phyloP scores from a whole-genome alignment of 768 basidiomycete genomes.

The Boletus bicolor region DNA sequence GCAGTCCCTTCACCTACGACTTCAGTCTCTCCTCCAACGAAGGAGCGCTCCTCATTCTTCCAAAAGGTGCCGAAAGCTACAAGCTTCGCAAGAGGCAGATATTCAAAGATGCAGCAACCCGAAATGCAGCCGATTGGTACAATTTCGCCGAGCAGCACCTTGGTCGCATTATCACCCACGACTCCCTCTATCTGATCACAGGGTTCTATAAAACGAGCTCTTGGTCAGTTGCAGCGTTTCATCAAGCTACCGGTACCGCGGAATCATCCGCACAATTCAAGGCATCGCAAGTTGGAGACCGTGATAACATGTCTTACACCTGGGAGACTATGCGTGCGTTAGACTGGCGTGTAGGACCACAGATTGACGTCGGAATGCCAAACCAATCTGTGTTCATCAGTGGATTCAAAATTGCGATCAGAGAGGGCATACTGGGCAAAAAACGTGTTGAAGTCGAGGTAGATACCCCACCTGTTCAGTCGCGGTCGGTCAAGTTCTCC shows the following conservation, averaged over 20 bases:
- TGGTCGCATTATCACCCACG: slow-evolving; percentile 14
- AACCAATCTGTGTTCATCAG: slow-evolving; percentile 26
- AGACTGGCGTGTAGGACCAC: slow-evolving; percentile 11
- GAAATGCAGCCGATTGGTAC: slow-evolving; percentile 28
- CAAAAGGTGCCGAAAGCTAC: slow-evolving; percentile 25
- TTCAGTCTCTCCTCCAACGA: slow-evolving; percentile 15
- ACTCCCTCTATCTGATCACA: slow-evolving; percentile 30
- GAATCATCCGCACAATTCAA: slow-evolving; percentile 17
- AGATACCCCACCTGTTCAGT: background rate
- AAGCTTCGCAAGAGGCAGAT: slow-evolving; percentile 17
- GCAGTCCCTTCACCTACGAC: background rate
- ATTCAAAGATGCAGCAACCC: slow-evolving; percentile 22
- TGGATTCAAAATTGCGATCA: slow-evolving; percentile 21
- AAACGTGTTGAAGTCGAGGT: slow-evolving; percentile 1
- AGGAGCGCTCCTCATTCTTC: slow-evolving; percentile 32
- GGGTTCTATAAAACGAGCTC: slow-evolving; percentile 5
- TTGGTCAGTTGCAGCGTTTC: slow-evolving; percentile 28
- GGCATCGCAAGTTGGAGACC: background rate
- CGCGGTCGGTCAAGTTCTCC: background rate
- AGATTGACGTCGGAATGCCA: background rate
- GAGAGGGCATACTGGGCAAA: background rate
- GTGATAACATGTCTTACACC: slow-evolving; percentile 8
- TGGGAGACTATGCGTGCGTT: slow-evolving; percentile 15
- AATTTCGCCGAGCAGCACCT: slow-evolving; percentile 18
- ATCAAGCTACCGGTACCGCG: background rate